Conservation (phyloP, 176 grass and related monocot genomes). For the Musa acuminata region DNA sequence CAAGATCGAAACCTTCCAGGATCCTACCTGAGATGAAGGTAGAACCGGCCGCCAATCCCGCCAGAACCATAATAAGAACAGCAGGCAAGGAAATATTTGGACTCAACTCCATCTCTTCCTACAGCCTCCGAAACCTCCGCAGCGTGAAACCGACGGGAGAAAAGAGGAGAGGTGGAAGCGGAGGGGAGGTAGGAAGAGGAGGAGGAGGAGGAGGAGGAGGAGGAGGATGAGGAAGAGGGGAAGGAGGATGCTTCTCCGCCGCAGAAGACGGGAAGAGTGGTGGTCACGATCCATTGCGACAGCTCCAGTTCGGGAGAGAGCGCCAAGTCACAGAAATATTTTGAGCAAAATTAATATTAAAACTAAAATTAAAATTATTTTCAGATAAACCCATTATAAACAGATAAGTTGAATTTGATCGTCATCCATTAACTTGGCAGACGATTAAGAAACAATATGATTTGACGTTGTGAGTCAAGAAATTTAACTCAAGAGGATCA, state of each 20-base stretch:
- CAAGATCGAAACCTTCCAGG: neutral
- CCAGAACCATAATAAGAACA: neutral
- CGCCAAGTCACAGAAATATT: neutral
- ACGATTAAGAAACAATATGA: no score
- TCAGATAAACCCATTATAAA: no score
- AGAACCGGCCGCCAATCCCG: neutral
- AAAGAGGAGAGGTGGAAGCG: neutral
- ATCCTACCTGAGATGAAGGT: conserved; percentile 4
- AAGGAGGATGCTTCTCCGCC: neutral
- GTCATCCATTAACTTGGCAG: no score
- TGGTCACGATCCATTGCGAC: neutral
- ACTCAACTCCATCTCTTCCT: conserved; percentile 5
- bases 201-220: neutral
- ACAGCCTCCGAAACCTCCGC: neutral
- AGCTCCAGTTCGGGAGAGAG: neutral
- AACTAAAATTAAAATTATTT: no score
- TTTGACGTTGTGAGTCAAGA: no score
- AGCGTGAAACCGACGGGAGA: neutral
- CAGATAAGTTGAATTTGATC: no score
- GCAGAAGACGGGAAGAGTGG: neutral
- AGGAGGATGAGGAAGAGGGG: neutral
- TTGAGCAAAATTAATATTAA: no score
- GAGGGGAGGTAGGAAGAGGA: neutral
- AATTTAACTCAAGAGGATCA: no score
- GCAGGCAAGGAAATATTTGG: neutral